Conservation (phyloP, 805 yeast genomes). For the Wickerhamiella parazyma region DNA sequence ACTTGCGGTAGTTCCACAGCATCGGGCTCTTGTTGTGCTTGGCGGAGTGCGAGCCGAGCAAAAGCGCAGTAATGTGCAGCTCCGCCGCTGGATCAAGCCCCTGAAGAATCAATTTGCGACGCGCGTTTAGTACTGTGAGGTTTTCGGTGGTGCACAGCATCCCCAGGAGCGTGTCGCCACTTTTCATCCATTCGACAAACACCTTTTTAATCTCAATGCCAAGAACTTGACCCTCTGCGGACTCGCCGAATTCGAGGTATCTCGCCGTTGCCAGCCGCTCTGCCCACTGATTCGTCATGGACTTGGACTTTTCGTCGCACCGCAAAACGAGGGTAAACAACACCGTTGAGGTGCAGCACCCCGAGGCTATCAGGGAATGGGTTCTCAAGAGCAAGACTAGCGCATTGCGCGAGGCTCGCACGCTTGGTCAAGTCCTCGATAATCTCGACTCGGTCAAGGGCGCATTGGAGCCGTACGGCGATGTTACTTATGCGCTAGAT, state of each 20-base stretch:
- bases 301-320: conserved; percentile 18
- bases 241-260: conserved; percentile 8
- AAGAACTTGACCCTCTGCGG: neutral
- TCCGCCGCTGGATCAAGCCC: conserved; percentile 15
- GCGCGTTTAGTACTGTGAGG: conserved; percentile 20
- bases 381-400: conserved; percentile 20
- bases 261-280: neutral
- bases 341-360: conserved; percentile 22
- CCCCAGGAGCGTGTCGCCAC: conserved; percentile 14
- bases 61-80: conserved; percentile 18
- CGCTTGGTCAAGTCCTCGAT: conserved; percentile 18
- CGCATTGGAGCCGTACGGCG: conserved; percentile 16
- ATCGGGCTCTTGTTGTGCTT: conserved; percentile 29
- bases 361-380: conserved; percentile 19
- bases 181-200: neutral
- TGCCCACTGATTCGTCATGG: conserved; percentile 10
- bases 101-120: conserved; percentile 17
- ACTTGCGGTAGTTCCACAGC: conserved; percentile 29
- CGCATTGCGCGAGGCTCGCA: conserved; percentile 19
- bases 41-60: conserved; percentile 22
- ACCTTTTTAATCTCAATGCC: neutral
- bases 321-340: conserved; percentile 20
- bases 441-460: conserved; percentile 19
- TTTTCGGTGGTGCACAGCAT: conserved; percentile 25
- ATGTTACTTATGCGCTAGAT: conserved; percentile 11